Conservation (phyloP, 768 basidiomycete species). For the Suillus plorans region DNA sequence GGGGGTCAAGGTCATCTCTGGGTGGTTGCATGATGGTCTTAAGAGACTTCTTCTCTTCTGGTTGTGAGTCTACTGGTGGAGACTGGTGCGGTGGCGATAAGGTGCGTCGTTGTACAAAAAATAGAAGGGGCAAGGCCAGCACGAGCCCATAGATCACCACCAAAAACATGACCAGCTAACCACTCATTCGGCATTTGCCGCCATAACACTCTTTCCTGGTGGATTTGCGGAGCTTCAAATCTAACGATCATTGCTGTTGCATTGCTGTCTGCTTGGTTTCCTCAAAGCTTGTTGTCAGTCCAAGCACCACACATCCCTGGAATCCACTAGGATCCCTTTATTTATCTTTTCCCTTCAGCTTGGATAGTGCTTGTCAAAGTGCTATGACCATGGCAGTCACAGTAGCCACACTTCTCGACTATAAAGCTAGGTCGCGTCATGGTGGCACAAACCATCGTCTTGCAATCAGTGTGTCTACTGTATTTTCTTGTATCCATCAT, state of each 20-base stretch:
- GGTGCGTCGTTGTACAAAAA: conserved; percentile 21
- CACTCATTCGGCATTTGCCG: conserved; percentile 4
- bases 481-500: neutral
- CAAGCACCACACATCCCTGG: neutral
- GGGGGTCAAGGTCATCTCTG: conserved; percentile 57
- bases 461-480: neutral
- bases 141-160: conserved; percentile 31
- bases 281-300: neutral
- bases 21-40: conserved; percentile 76
- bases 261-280: neutral
- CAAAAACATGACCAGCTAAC: conserved; percentile 16
- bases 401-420: neutral
- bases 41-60: conserved; percentile 30
- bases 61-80: conserved; percentile 13
- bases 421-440: neutral
- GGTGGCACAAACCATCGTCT: neutral
- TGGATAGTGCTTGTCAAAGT: neutral
- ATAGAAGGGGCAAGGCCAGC: conserved; percentile 31
- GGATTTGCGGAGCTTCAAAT: neutral
- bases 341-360: neutral
- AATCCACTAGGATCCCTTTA: neutral
- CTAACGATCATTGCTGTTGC: neutral
- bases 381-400: neutral
- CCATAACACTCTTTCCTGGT: neutral
- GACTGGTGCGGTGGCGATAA: conserved; percentile 9